These are phyloP conservation scores for Pleoardoris graminearum DNA, from an alignment of 2,329 filamentous ascomycete species.

Conservation along the genomic window DNA sequence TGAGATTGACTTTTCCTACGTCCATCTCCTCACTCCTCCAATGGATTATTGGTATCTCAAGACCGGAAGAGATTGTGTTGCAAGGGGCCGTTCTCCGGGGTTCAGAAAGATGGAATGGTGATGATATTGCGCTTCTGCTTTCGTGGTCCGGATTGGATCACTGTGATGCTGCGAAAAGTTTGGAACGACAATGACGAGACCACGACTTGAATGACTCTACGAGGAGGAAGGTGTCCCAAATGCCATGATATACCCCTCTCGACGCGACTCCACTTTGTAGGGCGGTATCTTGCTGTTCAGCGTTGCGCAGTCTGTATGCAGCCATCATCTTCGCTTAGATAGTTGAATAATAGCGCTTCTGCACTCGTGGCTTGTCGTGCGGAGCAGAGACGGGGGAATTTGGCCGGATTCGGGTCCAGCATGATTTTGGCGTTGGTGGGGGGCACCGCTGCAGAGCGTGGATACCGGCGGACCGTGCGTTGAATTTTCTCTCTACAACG, in stretches of 20 bases:
- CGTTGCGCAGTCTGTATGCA: not conserved
- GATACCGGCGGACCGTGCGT: slow-evolving; percentile 19
- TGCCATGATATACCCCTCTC: slow-evolving; percentile 42
- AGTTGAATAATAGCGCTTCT: not conserved
- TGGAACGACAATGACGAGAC: slow-evolving; percentile 12
- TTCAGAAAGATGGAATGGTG: too few relatives aligned
- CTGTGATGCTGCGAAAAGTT: too few relatives aligned
- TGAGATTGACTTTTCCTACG: not conserved
- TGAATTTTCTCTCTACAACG: slow-evolving; percentile 34
- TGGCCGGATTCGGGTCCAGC: not conserved
- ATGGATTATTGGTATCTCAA: not conserved
- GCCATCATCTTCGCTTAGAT: not conserved
- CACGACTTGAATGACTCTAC: slow-evolving; percentile 28
- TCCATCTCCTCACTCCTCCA: not conserved
- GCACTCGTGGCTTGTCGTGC: not conserved
- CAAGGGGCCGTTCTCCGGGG: too few relatives aligned
- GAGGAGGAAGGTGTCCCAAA: slow-evolving; percentile 36
- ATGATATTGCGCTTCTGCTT: too few relatives aligned
- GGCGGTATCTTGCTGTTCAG: slow-evolving; percentile 10
- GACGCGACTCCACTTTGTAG: slow-evolving; percentile 5
- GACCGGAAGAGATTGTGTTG: not conserved
- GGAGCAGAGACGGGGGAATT: not conserved
- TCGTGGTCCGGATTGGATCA: too few relatives aligned
- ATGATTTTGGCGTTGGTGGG: slow-evolving; percentile 5
- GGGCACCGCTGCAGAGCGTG: slow-evolving; percentile 1